These are phyloP conservation scores for Pleurotus cornucopiae DNA, from an alignment of 768 basidiomycete species.

Conservation along the genomic window DNA sequence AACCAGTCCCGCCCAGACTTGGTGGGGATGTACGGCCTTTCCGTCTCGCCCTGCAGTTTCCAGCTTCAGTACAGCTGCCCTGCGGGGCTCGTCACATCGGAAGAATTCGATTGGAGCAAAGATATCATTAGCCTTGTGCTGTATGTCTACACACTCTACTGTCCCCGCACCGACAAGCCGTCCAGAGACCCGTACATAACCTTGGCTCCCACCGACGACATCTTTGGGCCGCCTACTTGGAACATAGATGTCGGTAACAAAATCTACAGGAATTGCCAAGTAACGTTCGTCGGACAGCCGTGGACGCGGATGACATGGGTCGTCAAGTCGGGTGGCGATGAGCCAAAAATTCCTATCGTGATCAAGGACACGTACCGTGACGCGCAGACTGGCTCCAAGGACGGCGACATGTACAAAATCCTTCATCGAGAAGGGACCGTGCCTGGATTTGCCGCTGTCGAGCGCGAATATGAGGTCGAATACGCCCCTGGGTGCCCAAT, in stretches of 20 bases:
- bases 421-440: background rate
- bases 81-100: conserved; percentile 1
- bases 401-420: background rate
- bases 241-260: background rate
- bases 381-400: background rate
- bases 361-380: conserved; percentile 1
- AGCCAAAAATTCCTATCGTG: background rate
- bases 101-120: background rate
- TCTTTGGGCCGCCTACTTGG: background rate
- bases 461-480: conserved; percentile 3
- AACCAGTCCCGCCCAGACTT: conserved; percentile 2
- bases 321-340: background rate
- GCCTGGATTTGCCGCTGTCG: conserved; percentile 7
- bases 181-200: background rate
- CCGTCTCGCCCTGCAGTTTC: background rate
- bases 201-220: background rate
- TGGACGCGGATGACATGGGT: conserved; percentile 2
- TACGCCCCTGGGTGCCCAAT: background rate
- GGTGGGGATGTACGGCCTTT: background rate
- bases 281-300: background rate
- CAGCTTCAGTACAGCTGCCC: background rate
- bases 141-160: background rate
- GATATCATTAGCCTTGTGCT: no score
- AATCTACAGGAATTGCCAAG: background rate
- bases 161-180: background rate